Evolutionary conservation across 257 asterid genomes (phyloP), one percentile per base, ranked within the genome.

Genomic region (Knoxia roxburghii): DNA sequence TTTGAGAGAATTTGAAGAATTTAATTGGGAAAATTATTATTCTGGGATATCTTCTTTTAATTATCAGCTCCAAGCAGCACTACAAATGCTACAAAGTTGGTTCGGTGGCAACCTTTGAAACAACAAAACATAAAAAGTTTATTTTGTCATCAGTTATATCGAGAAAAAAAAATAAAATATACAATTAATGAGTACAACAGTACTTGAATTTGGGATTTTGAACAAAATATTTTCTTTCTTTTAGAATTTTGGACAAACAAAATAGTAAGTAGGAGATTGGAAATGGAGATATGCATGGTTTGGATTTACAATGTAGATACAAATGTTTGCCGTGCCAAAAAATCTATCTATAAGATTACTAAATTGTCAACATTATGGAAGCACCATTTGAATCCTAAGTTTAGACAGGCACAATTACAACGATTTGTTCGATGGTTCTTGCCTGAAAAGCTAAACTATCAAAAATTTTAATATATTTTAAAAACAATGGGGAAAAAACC

Each of bases 31-130:
- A n/a, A n/a, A n/a, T n/a, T n/a, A n/a, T n/a, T n/a, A n/a, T n/a
- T n/a, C n/a, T n/a, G n/a, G n/a, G n/a, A n/a, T n/a, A n/a, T n/a
- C n/a, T n/a, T n/a, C n/a, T n/a, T n/a, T n/a, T n/a, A n/a, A n/a
- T n/a, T n/a, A 86, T 80, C 91, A 86, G 64, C 96, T 91, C n/a
- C 75, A 80, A 72, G 88, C 88, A 51, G 68, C 91, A 14, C 72
- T 84, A 32, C 83, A 84, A 64, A 89, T 83, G 96, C 73, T 89
- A 2, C 76, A 63, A 23, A 75, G 84, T 74, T 86, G 96, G 96
- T 80, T 83, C 2, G 76, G 79, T 64, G 87, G 80, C 12, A 78
- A 72, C 68, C 73, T 30, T 30, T 50, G 43, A 69, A 70, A 54
- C 6, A 9, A 37, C 41, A 37, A 4, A n/a, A n/a, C n/a, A n/a